These are phyloP conservation scores for Chaetomium olivaceum DNA, from an alignment of 2,329 filamentous ascomycete genomes.

Conservation along the genomic window DNA sequence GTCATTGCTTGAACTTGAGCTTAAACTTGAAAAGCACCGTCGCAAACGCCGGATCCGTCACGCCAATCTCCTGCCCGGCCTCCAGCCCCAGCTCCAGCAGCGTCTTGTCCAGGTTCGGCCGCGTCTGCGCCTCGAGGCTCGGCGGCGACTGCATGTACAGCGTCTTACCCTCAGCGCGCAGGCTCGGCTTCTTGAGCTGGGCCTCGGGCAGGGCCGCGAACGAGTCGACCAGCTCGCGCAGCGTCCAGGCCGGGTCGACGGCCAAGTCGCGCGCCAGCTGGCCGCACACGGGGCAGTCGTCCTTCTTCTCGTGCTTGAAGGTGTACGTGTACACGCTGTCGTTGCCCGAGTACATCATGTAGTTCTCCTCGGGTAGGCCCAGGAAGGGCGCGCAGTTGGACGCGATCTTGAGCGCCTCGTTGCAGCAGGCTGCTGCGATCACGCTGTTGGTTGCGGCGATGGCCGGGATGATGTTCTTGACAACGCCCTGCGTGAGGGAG, in stretches of 20 bases:
- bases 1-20: constrained; percentile 47
- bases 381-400: constrained; percentile 79
- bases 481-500: constrained; percentile 91
- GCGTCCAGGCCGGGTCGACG: constrained; percentile 65
- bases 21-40: constrained; percentile 66
- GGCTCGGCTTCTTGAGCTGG: constrained; percentile 90
- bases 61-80: constrained; percentile 83
- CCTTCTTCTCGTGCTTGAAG: constrained; percentile 90
- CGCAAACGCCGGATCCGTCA: constrained; percentile 87
- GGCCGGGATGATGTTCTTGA: constrained; percentile 99
- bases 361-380: constrained; percentile 64
- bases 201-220: constrained; percentile 81
- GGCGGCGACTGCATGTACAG: constrained; percentile 87
- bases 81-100: constrained; percentile 70
- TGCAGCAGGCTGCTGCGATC: constrained; percentile 92
- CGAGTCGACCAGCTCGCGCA: constrained; percentile 83
- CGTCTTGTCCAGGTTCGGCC: constrained; percentile 77
- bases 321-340: constrained; percentile 97
- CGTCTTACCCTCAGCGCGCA: constrained; percentile 76
- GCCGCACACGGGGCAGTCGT: constrained; percentile 93
- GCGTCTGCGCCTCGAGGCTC: constrained; percentile 79
- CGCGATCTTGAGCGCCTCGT: constrained; percentile 93
- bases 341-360: constrained; percentile 99
- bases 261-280: constrained; percentile 72
- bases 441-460: constrained; percentile 98